Evolutionary conservation across 2,329 filamentous ascomycete species (phyloP), one percentile per base, ranked within the genome.

Genomic region (Aspergillus nomiae): DNA sequence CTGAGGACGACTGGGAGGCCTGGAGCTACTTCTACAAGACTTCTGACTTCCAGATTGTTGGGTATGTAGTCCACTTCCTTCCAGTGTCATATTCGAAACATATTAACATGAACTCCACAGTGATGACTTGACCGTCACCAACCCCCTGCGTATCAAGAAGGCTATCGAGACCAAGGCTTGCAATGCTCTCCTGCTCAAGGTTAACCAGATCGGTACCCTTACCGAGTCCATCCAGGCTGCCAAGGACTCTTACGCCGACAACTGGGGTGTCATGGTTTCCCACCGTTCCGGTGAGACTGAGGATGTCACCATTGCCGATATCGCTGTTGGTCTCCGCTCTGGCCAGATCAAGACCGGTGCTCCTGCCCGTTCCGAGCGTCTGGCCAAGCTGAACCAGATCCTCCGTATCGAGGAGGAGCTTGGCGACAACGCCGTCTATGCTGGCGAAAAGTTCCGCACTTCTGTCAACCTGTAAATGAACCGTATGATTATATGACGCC

Each of bases 21-120:
- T 99, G 95, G 95, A 96, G 92, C 89, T 97, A 98, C 90, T 99
- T 98, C 90, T 97, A 91, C 91, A 97, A 97, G 91, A 95, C 92
- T 75, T 93, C 92, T 78, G 90, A 97, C 83, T 94, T 96, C 87
- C 95, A 99, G 88, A 93, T 99, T 79, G 95, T 99, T 72, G 95
- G 83, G 82, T 84, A 77, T 69, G 81, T 75, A 46, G 59, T 36
- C n/a, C 21, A 32, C n/a, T 56, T 28, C 30, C 55, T 50, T 48
- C 30, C 30, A 28, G 12, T 12, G n/a, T 38, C 19, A 54, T 19
- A 16, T 14, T 26, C 12, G 10, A 24, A 36, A 30, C 12, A 28
- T 26, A 50, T 34, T 53, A 57, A 61, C 51, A 21, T n/a, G 54
- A 58, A 54, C 63, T 36, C 54, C 50, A 48, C 61, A 83, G 90